phyloP scores from a whole-genome alignment of 2,329 filamentous ascomycete genomes.

The Chaetomiaceae sp. region DNA sequence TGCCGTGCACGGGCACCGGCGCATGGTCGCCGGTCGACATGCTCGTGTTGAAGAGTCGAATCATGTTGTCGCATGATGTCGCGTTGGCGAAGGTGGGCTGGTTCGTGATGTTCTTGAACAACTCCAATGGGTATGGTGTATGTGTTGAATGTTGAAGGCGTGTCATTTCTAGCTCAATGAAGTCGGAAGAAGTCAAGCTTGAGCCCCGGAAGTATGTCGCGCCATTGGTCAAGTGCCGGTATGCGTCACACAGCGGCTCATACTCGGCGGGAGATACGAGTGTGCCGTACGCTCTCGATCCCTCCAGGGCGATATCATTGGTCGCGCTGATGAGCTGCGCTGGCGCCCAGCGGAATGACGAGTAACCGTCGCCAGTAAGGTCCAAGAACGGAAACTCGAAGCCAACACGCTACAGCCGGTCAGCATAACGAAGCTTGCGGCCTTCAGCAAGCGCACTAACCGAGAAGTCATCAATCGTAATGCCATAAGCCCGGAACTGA shows the following conservation, averaged over 20 bases:
- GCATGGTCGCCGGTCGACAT: slow-evolving; percentile 24
- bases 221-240: slow-evolving; percentile 27
- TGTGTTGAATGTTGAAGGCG: slow-evolving; percentile 5
- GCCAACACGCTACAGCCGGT: slow-evolving; percentile 37
- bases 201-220: slow-evolving; percentile 24
- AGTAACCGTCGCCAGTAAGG: slow-evolving; percentile 42
- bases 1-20: slow-evolving; percentile 24
- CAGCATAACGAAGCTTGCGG: slow-evolving; percentile 5
- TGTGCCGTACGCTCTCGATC: slow-evolving; percentile 42
- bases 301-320: slow-evolving; percentile 38
- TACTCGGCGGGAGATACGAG: slow-evolving; percentile 37
- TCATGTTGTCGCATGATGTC: slow-evolving; percentile 34
- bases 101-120: slow-evolving; percentile 48
- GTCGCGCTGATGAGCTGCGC: slow-evolving; percentile 40
- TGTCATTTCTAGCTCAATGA: slow-evolving; percentile 27
- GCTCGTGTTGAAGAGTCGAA: slow-evolving; percentile 30
- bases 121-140: slow-evolving; percentile 34
- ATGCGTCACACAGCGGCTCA: slow-evolving; percentile 45
- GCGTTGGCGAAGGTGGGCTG: slow-evolving; percentile 50
- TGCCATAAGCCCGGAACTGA: slow-evolving; percentile 34
- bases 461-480: slow-evolving; percentile 42
- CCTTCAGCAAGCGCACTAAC: slow-evolving; percentile 29
- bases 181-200: slow-evolving; percentile 22
- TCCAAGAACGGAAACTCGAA: slow-evolving; percentile 53
- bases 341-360: slow-evolving; percentile 46